Percentiles rank a stretch among this genome's conserved stretches.
These are phyloP conservation scores for Bauhinia variegata DNA, from an alignment of 306 rosid genomes.

Conservation along the genomic window DNA sequence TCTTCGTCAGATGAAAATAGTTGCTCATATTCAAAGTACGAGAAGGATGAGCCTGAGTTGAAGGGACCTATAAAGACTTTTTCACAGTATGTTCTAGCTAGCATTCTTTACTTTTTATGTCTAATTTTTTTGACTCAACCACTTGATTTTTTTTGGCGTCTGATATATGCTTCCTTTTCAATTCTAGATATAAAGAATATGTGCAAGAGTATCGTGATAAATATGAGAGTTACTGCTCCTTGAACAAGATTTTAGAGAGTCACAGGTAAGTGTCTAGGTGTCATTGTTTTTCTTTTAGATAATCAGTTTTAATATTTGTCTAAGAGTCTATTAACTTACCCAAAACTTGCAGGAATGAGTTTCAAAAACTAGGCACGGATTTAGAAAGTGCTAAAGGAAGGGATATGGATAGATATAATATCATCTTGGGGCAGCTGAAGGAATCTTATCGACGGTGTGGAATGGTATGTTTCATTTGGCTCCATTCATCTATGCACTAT, in stretches of 20 bases:
- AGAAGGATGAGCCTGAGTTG: conserved; percentile 84
- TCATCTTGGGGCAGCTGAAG: conserved; percentile 59
- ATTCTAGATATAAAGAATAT: conserved; percentile 79
- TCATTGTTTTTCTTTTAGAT: conserved; percentile 15
- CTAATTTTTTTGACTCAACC: conserved; percentile 19
- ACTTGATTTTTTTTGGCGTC: conserved; percentile 36
- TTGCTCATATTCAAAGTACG: conserved; percentile 91
- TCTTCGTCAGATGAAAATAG: conserved; percentile 97
- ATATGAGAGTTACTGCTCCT: conserved; percentile 78
- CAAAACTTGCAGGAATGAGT: conserved; percentile 61
- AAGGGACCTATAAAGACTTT: conserved; percentile 78
- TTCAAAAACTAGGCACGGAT: conserved; percentile 69
- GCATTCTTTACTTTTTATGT: not conserved
- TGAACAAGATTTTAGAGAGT: conserved; percentile 82
- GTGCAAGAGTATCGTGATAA: conserved; percentile 86
- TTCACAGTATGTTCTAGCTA: conserved; percentile 71
- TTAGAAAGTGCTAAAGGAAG: conserved; percentile 61
- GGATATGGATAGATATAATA: conserved; percentile 61
- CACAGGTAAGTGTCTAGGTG: conserved; percentile 58
- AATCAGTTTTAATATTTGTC: conserved; percentile 21
- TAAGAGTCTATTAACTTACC: conserved; percentile 31
- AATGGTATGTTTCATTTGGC: conserved; percentile 50
- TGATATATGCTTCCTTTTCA: conserved; percentile 30
- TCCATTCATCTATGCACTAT: conserved; percentile 22
- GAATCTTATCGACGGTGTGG: conserved; percentile 74